Conservation (phyloP, 2,329 filamentous ascomycete genomes). For the Berkeleyomyces basicola region DNA sequence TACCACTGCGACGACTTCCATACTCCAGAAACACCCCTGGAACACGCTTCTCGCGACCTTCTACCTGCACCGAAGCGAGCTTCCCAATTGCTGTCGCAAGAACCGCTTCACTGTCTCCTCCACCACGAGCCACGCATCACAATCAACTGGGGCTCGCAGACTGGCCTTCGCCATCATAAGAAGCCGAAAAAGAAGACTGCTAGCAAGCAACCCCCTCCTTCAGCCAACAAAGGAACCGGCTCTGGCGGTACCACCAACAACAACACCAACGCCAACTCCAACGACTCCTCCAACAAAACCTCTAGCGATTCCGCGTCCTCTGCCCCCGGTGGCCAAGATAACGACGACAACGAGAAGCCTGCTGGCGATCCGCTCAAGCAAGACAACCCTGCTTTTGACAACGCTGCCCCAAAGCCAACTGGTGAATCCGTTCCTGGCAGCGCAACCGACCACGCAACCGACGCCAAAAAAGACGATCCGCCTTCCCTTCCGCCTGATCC, state of each 20-base stretch:
- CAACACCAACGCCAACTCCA: background rate
- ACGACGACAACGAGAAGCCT: slow-evolving; percentile 9
- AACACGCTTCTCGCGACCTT: slow-evolving; percentile 16
- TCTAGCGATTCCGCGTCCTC: background rate
- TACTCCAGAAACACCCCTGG: background rate
- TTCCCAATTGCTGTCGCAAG: slow-evolving; percentile 2
- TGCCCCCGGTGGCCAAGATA: slow-evolving; percentile 11
- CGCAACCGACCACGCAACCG: background rate
- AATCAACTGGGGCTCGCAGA: slow-evolving; percentile 16
- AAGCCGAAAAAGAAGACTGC: slow-evolving; percentile 16
- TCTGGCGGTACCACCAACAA: background rate
- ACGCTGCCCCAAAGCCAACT: background rate
- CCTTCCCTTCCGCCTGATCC: slow-evolving; percentile 1
- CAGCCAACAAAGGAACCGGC: slow-evolving; percentile 7
- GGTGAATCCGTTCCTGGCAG: background rate
- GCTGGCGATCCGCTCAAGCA: background rate
- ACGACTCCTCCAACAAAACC: background rate
- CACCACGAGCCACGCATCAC: slow-evolving; percentile 15
- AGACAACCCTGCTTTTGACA: background rate
- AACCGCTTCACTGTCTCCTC: background rate
- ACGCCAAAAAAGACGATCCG: background rate
- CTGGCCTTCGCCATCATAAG: slow-evolving; percentile 14
- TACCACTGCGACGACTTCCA: background rate
- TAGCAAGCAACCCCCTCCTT: background rate
- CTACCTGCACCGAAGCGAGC: slow-evolving; percentile 14